Evolutionary conservation across 2,329 filamentous ascomycete species (phyloP), one percentile per base, ranked within the genome.

Genomic region (Talaromyces sp.): DNA sequence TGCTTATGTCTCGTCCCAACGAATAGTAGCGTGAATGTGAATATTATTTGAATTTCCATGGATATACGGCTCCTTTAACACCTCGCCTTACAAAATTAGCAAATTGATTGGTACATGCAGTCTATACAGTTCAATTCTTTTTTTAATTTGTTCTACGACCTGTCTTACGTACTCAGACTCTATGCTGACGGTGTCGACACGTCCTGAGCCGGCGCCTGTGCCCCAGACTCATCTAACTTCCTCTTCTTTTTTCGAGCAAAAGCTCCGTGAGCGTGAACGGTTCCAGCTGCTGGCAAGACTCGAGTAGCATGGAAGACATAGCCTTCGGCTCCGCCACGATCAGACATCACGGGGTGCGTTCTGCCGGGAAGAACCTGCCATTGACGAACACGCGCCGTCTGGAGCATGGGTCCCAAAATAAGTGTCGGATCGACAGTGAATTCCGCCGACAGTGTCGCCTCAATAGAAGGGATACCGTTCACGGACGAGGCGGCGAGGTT

Each of bases 331-430:
- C 93, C 93, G 21, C 95, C 95, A 46, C 85, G 84, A 41, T 87
- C 87, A 62, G 90, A 96, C 95, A 99, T 99, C 59, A 96, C 76
- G 7, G 95, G 95, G 77, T 99, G 95, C 57, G 95, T 98, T 58
- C 95, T 81, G 0, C 91, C 90, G 0, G 95, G 95, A 53, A 99
- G 75, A 1, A 97, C 93, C 78, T 99, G 95, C 90, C 91, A 98
- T 58, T 85, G 82, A 63, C 89, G 83, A 5, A 89, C 87, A 14
- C 91, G 82, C 54, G 88, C 90, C 2, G 88, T 95, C 77, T 98
- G 93, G 58, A 99, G 81, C 13, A 83, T 86, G 0, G 91, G 87
- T 0, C 88, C 90, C 0, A 98, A 82, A 4, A 99, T 74, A 56
- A 96, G 77, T 2, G 91, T 89, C 0, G 95, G 95, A 71, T 99